These are phyloP conservation scores for Castanopsis chinensis DNA, from an alignment of 306 rosid genomes.

Conservation along the genomic window DNA sequence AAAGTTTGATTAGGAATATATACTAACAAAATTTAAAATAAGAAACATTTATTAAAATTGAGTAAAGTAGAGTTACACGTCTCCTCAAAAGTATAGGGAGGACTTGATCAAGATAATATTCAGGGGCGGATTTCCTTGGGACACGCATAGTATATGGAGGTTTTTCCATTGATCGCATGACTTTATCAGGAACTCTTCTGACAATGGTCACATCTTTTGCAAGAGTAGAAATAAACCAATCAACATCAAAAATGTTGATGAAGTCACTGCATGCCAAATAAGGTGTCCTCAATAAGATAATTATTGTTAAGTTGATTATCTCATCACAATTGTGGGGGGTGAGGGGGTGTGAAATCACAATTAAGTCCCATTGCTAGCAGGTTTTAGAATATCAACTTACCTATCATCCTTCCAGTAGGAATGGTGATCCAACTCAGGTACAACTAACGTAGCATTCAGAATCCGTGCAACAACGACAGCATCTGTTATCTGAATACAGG, in stretches of 20 bases:
- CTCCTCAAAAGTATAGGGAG: constrained; percentile 89
- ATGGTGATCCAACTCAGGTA: constrained; percentile 92
- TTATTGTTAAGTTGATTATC: constrained; percentile 13
- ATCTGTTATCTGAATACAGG: constrained; percentile 81
- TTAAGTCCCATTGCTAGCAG: background rate
- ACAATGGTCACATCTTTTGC: constrained; percentile 81
- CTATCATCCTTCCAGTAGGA: constrained; percentile 97
- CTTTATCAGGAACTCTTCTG: constrained; percentile 86
- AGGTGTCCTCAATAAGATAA: constrained; percentile 9
- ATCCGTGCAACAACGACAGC: constrained; percentile 95
- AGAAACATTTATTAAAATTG: background rate
- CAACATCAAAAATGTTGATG: constrained; percentile 72
- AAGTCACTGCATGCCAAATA: constrained; percentile 65
- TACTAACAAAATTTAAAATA: background rate
- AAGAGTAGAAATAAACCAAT: constrained; percentile 85
- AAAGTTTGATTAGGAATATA: background rate
- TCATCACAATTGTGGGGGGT: constrained; percentile 4
- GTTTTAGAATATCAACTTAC: constrained; percentile 32
- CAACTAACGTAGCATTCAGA: constrained; percentile 93
- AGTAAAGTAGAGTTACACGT: constrained; percentile 48
- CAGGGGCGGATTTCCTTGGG: constrained; percentile 97
- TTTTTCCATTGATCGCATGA: constrained; percentile 95
- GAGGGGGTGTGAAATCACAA: background rate
- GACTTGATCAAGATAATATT: constrained; percentile 94
- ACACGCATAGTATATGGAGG: constrained; percentile 99